phyloP scores from a whole-genome alignment of 495 filamentous ascomycete species.

The Trichoderma reesei region DNA sequence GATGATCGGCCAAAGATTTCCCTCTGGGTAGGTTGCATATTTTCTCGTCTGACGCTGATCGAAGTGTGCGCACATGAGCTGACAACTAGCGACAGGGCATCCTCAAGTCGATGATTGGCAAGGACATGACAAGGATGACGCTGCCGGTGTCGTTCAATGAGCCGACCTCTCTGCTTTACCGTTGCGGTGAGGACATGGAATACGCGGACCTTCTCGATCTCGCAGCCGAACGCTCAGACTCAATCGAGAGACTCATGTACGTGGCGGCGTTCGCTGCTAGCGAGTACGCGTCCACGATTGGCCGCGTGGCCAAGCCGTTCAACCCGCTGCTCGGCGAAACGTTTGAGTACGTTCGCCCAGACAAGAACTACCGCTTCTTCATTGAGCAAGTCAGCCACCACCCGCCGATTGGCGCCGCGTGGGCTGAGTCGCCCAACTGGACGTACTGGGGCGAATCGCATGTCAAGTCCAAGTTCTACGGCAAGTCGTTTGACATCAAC shows the following conservation, averaged over 20 bases:
- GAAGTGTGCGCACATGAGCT: background rate
- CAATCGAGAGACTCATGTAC: conserved; percentile 89
- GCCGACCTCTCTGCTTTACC: conserved; percentile 91
- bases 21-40: conserved; percentile 65
- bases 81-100: conserved; percentile 54
- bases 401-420: conserved; percentile 87
- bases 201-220: conserved; percentile 89
- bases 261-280: conserved; percentile 91
- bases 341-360: conserved; percentile 89
- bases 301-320: conserved; percentile 94
- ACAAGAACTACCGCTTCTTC: conserved; percentile 96
- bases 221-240: conserved; percentile 76
- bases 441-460: conserved; percentile 96
- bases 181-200: conserved; percentile 95
- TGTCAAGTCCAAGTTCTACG: conserved; percentile 97
- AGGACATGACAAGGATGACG: conserved; percentile 99
- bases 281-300: conserved; percentile 94
- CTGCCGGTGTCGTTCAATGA: conserved; percentile 98
- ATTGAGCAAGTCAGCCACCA: conserved; percentile 98
- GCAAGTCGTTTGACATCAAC: conserved; percentile 95
- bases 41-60: background rate
- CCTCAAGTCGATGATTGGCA: conserved; percentile 98
- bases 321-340: conserved; percentile 95
- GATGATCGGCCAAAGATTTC: conserved; percentile 91
- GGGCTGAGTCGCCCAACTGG: conserved; percentile 89